Evolutionary conservation across 345 rosid species (phyloP), one percentile per base, ranked within the genome.

Genomic region (Citrus australasica): DNA sequence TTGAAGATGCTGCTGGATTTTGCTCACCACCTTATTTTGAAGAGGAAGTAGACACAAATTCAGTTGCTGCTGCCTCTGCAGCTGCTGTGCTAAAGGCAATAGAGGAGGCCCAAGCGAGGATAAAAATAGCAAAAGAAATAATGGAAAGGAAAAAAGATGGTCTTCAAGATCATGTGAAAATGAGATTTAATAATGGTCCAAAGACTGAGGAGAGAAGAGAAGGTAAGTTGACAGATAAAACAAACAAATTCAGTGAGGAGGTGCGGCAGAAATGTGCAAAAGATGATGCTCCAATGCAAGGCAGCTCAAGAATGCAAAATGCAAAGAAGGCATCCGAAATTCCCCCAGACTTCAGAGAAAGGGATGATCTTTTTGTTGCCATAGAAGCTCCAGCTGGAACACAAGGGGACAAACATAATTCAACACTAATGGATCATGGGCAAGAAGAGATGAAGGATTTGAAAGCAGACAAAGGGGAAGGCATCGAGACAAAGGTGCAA

Each of bases 41-140:
- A 75, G 93, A 88, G 71, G 92, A 92, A 81, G 79, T 92, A 76
- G 97, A 93, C 81, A 83, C 70, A 68, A 85, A 91, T 86, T 95
- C 97, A 63, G 86, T 80, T 81, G 99, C 99, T 7, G 96, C 98
- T 21, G 84, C 90, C 79, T 95, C 97, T 62, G 97, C 92, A 3
- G 98, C 98, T 67, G 99, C 96, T 25, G 85, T 95, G 88, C 88
- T 83, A 78, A 89, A 86, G 85, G 97, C 99, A 74, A 82, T 95
- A 76, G 96, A 93, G 83, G 93, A 91, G 84, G 99, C 99, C 79
- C 92, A 90, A 77, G 85, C 82, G 16, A 93, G 88, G 82, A 90
- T 95, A 80, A 91, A 79, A 76, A 71, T 89, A 27, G 99, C 99
- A 25, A 93, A 87, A 84, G 92, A 89, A 80, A 76, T 88, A 79